phyloP scores from a whole-genome alignment of 306 rosid species.

The Pueraria montana region DNA sequence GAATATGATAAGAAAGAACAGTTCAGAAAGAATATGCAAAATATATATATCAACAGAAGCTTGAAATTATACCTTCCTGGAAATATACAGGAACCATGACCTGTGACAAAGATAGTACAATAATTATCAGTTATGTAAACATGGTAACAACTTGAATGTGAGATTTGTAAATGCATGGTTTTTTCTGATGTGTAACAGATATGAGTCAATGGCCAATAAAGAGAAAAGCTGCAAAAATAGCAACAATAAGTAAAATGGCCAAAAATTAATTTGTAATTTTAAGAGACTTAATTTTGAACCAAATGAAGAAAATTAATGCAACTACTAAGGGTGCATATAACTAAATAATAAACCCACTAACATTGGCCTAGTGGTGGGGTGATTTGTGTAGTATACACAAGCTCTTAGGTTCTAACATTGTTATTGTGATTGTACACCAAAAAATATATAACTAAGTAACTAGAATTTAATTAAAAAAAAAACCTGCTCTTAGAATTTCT shows the following conservation, averaged over 20 bases:
- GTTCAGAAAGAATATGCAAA: no score
- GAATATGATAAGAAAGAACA: neutral
- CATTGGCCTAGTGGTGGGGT: no score
- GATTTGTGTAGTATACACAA: no score
- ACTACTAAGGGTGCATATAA: neutral
- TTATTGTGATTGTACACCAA: no score
- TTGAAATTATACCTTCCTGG: conserved; percentile 79
- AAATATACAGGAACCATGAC: conserved; percentile 79
- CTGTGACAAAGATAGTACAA: conserved; percentile 57
- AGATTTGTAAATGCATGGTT: neutral
- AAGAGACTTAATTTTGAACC: neutral
- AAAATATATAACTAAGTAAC: neutral
- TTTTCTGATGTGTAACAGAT: neutral
- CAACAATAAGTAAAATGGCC: neutral
- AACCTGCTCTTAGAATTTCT: neutral
- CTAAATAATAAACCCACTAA: no score
- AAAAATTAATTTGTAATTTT: neutral
- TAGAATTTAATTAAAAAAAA: neutral
- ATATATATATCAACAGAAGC: neutral
- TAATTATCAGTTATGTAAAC: conserved; percentile 44
- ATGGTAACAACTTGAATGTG: conserved; percentile 3
- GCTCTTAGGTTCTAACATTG: no score
- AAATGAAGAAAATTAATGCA: neutral
- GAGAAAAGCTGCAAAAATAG: conserved; percentile 20
- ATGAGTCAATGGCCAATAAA: conserved; percentile 7